Conservation (phyloP, 495 filamentous ascomycete species). For the Extremus antarcticus region DNA sequence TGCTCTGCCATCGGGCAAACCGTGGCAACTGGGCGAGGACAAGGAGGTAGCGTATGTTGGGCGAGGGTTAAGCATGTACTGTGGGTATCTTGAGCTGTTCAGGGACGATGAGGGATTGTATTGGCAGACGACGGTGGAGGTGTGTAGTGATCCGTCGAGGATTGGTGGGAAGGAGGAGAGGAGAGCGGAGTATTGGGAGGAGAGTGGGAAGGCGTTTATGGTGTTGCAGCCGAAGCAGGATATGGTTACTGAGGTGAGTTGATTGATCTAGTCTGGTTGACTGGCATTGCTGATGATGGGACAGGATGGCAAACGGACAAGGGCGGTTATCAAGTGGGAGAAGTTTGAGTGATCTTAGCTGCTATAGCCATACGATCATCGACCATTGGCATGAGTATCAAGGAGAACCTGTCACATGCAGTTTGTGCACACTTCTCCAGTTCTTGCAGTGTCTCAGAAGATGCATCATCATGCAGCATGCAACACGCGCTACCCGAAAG, state of each 20-base stretch:
- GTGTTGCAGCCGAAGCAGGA: slow-evolving; percentile 7
- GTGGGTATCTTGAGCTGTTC: slow-evolving; percentile 12
- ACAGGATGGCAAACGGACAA: slow-evolving; percentile 9
- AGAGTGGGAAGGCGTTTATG: slow-evolving; percentile 11
- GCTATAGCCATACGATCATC: too few species aligned
- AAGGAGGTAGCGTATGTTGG: slow-evolving; percentile 13
- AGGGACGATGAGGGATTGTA: slow-evolving; percentile 7
- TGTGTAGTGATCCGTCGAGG: slow-evolving; percentile 7
- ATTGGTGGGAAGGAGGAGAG: slow-evolving; percentile 9
- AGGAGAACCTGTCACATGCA: too few species aligned
- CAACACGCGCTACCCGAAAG: too few species aligned
- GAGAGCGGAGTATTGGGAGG: slow-evolving; percentile 6
- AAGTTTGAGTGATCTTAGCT: slow-evolving; percentile 12
- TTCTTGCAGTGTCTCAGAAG: too few species aligned
- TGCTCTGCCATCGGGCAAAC: slow-evolving; percentile 11
- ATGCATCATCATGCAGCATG: too few species aligned
- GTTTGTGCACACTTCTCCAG: too few species aligned
- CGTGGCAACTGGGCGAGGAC: slow-evolving; percentile 9
- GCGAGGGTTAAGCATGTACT: slow-evolving; percentile 12
- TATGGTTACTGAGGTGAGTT: slow-evolving; percentile 13
- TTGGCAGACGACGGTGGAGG: slow-evolving; percentile 14
- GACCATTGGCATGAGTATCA: too few species aligned
- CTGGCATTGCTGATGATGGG: neutral
- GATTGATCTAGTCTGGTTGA: neutral
- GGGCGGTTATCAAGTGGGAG: slow-evolving; percentile 15